Evolutionary conservation across 768 basidiomycete genomes (phyloP), one percentile per base, ranked within the genome.

Genomic region (Russula griseocarnosa): DNA sequence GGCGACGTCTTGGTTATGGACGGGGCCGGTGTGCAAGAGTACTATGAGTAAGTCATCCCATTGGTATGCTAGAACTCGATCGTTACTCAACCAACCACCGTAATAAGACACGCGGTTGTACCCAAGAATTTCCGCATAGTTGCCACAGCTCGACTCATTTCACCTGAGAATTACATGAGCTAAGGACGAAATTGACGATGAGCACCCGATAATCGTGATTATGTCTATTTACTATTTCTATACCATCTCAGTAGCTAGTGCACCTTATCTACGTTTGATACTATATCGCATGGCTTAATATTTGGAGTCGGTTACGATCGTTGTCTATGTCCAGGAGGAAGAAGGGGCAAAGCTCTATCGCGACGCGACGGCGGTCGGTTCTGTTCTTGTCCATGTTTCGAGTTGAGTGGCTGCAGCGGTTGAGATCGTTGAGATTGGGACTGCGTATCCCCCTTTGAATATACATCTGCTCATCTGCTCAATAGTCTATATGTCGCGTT

Each of bases 1-100:
- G 90, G 90, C 3, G 90, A 92, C 68, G 77, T 91, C 20, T 73
- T 92, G 56, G 81, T 91, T 11, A 92, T 91, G 90, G 85, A 90
- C 40, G 88, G 90, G 6, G 75, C 78, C 5, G 80, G 73, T 5
- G 80, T 92, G 10, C 90, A 92, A 70, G 76, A 83, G 54, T 79
- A 75, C 70, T 92, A 92, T 61, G 86, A 92, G 87, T 88, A 70
- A 73, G 86, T 69, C 28, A 58, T 49, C 30, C 20, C 51, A 16
- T 18, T 40, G 16, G 38, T 7, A 16, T 24, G 26, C 26, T 36
- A 32, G 63, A 13, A 13, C 51, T 30, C 60, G 9, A 62, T 34
- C 36, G 9, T n/a, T 61, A 9, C 57, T 63, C 64, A 60, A 61
- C 62, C 63, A 60, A 61, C 63, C 34, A 14, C 60, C 10, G n/a